Base-by-base conservation (phyloP, 2,329 filamentous ascomycete genomes). In the Cercospora zeae-maydis region DNA sequence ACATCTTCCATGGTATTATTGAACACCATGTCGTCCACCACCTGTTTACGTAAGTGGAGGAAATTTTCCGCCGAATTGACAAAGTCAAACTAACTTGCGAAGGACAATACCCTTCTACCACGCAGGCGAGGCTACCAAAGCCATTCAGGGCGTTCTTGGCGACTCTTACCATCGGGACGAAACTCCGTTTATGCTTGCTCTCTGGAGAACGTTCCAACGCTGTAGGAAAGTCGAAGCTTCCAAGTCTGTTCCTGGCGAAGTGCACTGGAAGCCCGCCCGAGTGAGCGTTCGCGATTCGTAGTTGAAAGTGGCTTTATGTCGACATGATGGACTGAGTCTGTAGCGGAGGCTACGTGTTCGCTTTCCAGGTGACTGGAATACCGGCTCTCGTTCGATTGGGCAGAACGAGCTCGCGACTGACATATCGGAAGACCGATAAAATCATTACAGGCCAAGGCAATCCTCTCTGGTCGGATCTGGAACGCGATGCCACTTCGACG, bases 1-100 rank as follows among this genome's bases (percentile, higher is more conserved):
- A 88, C 74, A 77, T 88, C 65, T 87, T 88, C 80, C 86, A 88
- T 75, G 82, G 84, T 66, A 88, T 88, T 72, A 85, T 87, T 49
- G 85, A 86, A 66, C 83, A 82, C 57, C 86, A 88, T 70, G 86
- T 88, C 16, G 80, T 87, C 24, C 86, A 88, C 74, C 86, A 88
- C 34, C 52, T 69, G 10, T 69, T 69, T 27, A 62, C 67, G 67
- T 69, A 37, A 58, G 65, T 62, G 4, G 8, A 69, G 76, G 85
- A 10, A 84, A 87, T 74, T 82, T 21, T 10, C 45, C 14, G 8
- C n/a, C 0, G 30, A 27, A 37, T 34, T 16, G 16, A 21, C 37
- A n/a, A 58, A 53, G 2, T 53, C 7, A 6, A 8, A 21, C 14
- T 16, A 14, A 30, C 47, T 47, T 2, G 24, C 51, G 57, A 62